Base-by-base conservation (phyloP, 2,329 filamentous ascomycete species). In the Neocucurbitaria cava region DNA sequence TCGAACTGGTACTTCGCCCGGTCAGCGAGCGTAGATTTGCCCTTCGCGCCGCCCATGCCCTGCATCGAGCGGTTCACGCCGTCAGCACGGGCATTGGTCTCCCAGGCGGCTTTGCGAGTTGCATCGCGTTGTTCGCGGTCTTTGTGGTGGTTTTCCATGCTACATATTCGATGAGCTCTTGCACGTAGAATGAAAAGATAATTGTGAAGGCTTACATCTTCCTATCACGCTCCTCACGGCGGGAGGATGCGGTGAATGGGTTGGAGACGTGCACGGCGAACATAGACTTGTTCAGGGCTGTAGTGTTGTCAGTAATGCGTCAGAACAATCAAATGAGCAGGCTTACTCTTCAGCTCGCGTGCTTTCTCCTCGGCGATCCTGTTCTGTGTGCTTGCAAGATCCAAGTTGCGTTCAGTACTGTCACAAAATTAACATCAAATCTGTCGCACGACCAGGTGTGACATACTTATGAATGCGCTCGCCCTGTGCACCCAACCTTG, bases 251-350 rank as follows among this genome's bases (percentile, higher is more conserved):
- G 0, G 90, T 95, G 72, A 96, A 81, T 5, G 79, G 78, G 58
- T 69, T 72, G 36, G 60, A 54, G 18, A 93, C 88, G 68, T 92
- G 89, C 20, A 93, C 85, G 5, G 91, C 90, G 70, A 96, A 96
- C 92, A 97, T 96, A 79, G 89, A 92, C 59, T 89, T 83, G 76
- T 97, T 96, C 45, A 96, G 81, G 1, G 86, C 64, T 68, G 48
- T 7, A 3, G 3, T 5, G 15, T 10, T 13, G 28, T 51, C 33
- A 54, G 53, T 26, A n/a, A 4, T 17, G 13, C 11, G 5, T 24
- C 1, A 5, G 15, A 21, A 15, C 2, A 5, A 7, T 2, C 9
- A 8, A 15, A 15, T n/a, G 3, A 8, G 8, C 2, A 7, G 3
- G 17, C 62, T 38, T 52, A 66, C 65, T 91, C 79, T 94, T 94